Evolutionary conservation across 2,329 filamentous ascomycete genomes (phyloP), one percentile per base, ranked within the genome.

Genomic region (Dryadomyces quercus-mongolicae): DNA sequence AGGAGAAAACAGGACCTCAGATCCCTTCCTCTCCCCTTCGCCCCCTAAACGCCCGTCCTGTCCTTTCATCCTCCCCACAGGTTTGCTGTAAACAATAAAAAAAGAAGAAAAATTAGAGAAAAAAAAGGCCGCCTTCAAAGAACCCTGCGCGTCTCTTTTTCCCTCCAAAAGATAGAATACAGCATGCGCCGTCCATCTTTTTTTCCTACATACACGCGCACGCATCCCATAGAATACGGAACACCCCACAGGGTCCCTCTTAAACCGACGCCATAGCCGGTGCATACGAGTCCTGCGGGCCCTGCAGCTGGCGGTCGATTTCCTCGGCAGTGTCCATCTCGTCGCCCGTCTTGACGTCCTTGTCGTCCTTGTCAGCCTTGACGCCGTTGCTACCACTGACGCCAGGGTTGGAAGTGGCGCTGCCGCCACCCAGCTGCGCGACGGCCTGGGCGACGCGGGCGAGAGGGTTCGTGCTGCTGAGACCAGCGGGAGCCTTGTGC

Each of bases 291-390:
- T 40, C 45, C n/a, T 49, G 22, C 2, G 44, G 70, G 2, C 68
- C 61, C 59, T 75, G 73, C 55, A 81, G 63, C 60, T 81, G 78
- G 45, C 74, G 68, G 55, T 78, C 75, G 47, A 80, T 74, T 52
- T 81, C 78, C 18, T 80, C 77, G 2, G 73, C 71, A 8, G 72
- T 69, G 53, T 72, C 68, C 40, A 68, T 66, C 7, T 76, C 71
- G 9, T 71, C 68, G 8, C 59, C 59, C 25, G 63, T 55, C 58
- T 67, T 65, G 6, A 38, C 22, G 18, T 38, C 47, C 50, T 59
- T 57, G n/a, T 53, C 53, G n/a, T 52, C 44, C 25, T 49, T 15
- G 2, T 43, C 36, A 4, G 36, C 9, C n/a, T 44, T 47, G 20
- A 25, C 43, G 34, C n/a, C 15, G 36, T 22, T 42, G 7, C n/a